A percentile compares a stretch with the other conserved stretches of the same genome.
Evolutionary conservation across 2,329 filamentous ascomycete species (phyloP).

Genomic region (Fusarium luffae): DNA sequence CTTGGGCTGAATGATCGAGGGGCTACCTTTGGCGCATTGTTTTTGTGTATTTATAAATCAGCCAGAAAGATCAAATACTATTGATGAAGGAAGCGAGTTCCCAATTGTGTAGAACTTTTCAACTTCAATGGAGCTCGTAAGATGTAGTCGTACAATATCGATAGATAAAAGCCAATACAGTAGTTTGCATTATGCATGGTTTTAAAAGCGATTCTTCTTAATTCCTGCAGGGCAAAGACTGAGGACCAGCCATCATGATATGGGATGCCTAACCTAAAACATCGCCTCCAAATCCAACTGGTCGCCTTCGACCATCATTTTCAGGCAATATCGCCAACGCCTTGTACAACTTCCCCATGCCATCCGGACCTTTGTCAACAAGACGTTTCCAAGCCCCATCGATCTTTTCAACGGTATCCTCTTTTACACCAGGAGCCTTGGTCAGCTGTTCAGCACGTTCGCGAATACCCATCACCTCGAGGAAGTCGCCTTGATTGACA

Average conservation of each 20-base stretch:
- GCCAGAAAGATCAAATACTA: slow-evolving; percentile 21
- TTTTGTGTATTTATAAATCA: slow-evolving; percentile 41
- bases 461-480: slow-evolving; percentile 83
- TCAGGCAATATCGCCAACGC: slow-evolving; percentile 90
- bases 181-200: slow-evolving; percentile 23
- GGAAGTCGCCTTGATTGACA: slow-evolving; percentile 83
- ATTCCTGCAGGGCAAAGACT: neutral
- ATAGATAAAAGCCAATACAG: slow-evolving; percentile 11
- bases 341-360: slow-evolving; percentile 97
- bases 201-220: slow-evolving; percentile 10
- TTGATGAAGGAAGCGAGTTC: slow-evolving; percentile 37
- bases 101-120: slow-evolving; percentile 4
- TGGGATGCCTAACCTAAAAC: slow-evolving; percentile 47
- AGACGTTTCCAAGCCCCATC: slow-evolving; percentile 82
- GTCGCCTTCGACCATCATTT: slow-evolving; percentile 76
- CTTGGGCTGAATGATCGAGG: slow-evolving; percentile 7
- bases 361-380: slow-evolving; percentile 82
- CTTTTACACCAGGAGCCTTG: slow-evolving; percentile 54
- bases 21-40: slow-evolving; percentile 4
- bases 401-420: slow-evolving; percentile 68
- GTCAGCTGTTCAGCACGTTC: slow-evolving; percentile 78
- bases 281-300: slow-evolving; percentile 91
- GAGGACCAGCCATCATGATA: neutral
- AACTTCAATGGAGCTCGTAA: neutral
- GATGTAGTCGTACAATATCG: slow-evolving; percentile 10